phyloP scores from a whole-genome alignment of 2,329 filamentous ascomycete species.

The Colletotrichum echinochloae region DNA sequence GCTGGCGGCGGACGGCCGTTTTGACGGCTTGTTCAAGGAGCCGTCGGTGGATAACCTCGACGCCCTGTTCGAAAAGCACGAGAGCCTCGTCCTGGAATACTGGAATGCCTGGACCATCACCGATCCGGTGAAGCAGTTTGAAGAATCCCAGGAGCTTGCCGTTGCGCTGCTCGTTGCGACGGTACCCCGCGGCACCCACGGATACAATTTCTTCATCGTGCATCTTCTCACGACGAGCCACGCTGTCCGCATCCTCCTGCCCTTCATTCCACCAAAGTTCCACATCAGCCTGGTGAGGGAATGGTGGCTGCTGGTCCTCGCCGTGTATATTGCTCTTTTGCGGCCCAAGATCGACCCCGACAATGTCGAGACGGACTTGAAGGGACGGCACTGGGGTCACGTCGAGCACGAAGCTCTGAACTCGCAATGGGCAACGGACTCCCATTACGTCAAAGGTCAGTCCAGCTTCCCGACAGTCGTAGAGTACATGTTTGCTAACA shows the following conservation, averaged over 20 bases:
- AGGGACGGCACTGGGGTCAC: conserved; percentile 79
- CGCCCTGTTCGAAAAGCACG: conserved; percentile 74
- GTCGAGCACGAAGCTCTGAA: conserved; percentile 78
- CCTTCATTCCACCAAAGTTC: conserved; percentile 77
- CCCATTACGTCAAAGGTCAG: conserved; percentile 87
- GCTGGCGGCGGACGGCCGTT: conserved; percentile 75
- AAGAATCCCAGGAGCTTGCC: conserved; percentile 73
- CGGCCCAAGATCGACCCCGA: conserved; percentile 79
- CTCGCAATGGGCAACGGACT: conserved; percentile 75
- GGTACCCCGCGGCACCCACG: conserved; percentile 66
- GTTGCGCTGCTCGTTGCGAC: conserved; percentile 73
- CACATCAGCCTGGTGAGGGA: conserved; percentile 82
- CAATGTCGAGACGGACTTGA: conserved; percentile 71
- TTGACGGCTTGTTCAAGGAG: conserved; percentile 73
- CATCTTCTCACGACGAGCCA: conserved; percentile 89
- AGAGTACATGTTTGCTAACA: background rate
- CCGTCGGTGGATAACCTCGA: conserved; percentile 73
- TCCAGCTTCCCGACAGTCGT: background rate
- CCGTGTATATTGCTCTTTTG: conserved; percentile 80
- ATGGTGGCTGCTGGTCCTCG: conserved; percentile 89
- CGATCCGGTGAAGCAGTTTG: conserved; percentile 80
- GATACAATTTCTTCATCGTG: conserved; percentile 86
- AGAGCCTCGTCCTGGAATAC: conserved; percentile 81
- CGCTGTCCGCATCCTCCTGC: conserved; percentile 86
- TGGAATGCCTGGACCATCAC: conserved; percentile 88